Evolutionary conservation across 2,329 filamentous ascomycete species (phyloP), one percentile per base, ranked within the genome.

Genomic region (Ascocoryne sarcoides): DNA sequence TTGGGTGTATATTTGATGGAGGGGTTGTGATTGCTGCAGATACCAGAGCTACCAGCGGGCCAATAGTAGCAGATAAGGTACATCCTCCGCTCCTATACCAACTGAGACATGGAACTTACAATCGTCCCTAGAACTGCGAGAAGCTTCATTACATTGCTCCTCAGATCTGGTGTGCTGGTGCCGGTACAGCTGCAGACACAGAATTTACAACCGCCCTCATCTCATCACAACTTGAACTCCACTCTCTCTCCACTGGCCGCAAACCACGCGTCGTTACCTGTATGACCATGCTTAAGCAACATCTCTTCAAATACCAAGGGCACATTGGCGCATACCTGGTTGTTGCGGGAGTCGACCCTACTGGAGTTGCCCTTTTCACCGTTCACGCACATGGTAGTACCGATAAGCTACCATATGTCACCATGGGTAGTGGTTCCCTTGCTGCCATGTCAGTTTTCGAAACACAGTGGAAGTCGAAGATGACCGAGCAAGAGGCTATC

Each of bases 221-320:
- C 71, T 95, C 89, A 59, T 98, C 92, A 51, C 92, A 96, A 70
- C 83, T 98, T 62, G 92, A 98, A 71, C 81, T 98, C 46, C 92
- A 98, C 72, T 78, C 90, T 40, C 82, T 98, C 57, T 95, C 88
- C 42, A 96, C 92, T 20, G 90, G 90, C 65, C 90, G 92, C 64
- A 88, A 92, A 66, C 90, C 92, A 45, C 88, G 92, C 62, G 93
- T 98, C 55, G 89, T 95, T 53, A 98, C 92, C 48, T 94, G 89
- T 74, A 98, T 98, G 92, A 98, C 92, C 37, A 82, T 98, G 73
- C 82, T 98, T 51, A 98, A 98, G 75, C 92, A 98, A 70, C 92
- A 98, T 65, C 84, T 98, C 48, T 98, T 98, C 83, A 82, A 85
- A 57, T 86, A 98, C 73, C 92, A 98, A 65, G 92, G 92, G 54